Conservation (phyloP, 1,284 basidiomycete genomes). For the Austroboletus novae-zelandiae region DNA sequence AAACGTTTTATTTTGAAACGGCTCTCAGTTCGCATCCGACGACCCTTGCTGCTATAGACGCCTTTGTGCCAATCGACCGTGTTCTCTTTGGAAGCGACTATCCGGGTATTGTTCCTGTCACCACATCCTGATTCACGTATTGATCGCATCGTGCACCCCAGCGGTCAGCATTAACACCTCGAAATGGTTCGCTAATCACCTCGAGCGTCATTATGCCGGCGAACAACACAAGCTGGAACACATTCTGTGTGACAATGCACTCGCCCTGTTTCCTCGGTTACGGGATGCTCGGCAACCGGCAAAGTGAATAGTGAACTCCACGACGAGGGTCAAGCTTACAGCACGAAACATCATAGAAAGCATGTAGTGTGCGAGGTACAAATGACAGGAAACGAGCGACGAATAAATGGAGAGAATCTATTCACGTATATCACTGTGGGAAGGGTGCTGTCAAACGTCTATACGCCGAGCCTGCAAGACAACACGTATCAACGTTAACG, state of each 20-base stretch:
- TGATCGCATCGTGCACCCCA: conserved; percentile 24
- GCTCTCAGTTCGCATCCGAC: conserved; percentile 57
- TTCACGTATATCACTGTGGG: conserved; percentile 23
- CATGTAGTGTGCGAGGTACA: conserved; percentile 29
- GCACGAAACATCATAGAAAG: conserved; percentile 10
- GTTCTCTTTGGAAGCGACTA: conserved; percentile 73
- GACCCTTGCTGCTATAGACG: conserved; percentile 48
- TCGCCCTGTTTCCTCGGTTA: conserved; percentile 45
- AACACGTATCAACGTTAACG: conserved; percentile 7
- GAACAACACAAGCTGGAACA: conserved; percentile 36
- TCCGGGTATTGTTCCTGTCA: conserved; percentile 46
- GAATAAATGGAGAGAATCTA: conserved; percentile 28
- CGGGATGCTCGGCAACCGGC: not conserved
- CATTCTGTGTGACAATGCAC: conserved; percentile 47
- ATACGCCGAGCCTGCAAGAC: conserved; percentile 45
- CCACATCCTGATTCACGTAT: not conserved
- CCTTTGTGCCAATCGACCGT: conserved; percentile 45
- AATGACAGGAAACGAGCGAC: conserved; percentile 24
- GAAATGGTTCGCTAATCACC: conserved; percentile 55
- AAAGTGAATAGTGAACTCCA: not conserved
- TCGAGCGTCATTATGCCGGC: conserved; percentile 44
- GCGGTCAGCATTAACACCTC: conserved; percentile 56
- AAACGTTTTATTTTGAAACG: conserved; percentile 67
- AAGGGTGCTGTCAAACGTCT: conserved; percentile 23
- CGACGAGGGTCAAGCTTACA: conserved; percentile 4